Base-by-base conservation (phyloP, 1,284 basidiomycete genomes). In the Chiua sp. region DNA sequence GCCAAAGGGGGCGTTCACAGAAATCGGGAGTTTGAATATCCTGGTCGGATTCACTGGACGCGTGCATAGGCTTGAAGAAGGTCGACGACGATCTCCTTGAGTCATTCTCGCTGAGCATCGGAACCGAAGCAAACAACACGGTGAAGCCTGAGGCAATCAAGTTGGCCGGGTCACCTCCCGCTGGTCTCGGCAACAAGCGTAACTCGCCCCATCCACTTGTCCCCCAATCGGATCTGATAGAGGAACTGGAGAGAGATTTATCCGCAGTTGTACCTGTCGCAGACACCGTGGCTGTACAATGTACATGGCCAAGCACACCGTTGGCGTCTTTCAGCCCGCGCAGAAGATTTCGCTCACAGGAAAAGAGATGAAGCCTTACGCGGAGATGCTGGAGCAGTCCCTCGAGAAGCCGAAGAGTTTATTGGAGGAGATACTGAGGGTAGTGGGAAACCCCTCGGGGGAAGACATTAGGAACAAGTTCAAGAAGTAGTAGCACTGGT, bases 231-330 rank as follows among this genome's bases (percentile, higher is more conserved):
- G 56, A 72, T 39, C 51, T 81, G 54, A 64, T 82, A 55, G 80
- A 82, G 55, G 62, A 69, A 78, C 44, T 80, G 81, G 80, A 63
- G 48, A n/a, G 72, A 78, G 4, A 63, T 70, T 7, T 80, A 78
- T 65, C 72, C 78, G 1, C 79, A 82, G 62, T 53, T 80, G 26
- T 79, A 70, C 59, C 64, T 82, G 23, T 78, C 79, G 10, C 78
- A 80, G 61, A 81, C 78, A 4, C 64, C 69, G 5, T 69, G 68
- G 59, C 63, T 79, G 30, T 75, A 76, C 52, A 55, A 62, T 79
- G 30, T 75, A 76, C 52, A 55, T 79, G 56, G 81, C 77, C 2
- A 66, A 64, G 48, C 79, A 81, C 58, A 58, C 51, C 7, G 32
- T 57, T 3, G 79, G 78, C 10, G 53, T 11, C 3, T 80, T 79